phyloP scores from a whole-genome alignment of 768 basidiomycete genomes.

The Dictyophora rubrovolvata region DNA sequence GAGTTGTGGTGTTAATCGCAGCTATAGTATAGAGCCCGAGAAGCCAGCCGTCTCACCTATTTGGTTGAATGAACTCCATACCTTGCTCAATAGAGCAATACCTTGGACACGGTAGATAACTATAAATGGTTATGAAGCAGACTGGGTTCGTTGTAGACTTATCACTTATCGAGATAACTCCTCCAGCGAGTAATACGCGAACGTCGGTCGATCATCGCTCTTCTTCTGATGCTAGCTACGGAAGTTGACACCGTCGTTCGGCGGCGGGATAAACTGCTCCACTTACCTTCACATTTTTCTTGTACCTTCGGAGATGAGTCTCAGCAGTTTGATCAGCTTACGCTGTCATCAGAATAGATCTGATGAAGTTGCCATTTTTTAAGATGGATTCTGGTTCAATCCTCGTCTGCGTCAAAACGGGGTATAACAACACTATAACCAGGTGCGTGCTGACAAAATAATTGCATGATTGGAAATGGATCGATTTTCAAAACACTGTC shows the following conservation, averaged over 20 bases:
- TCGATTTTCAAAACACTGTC: too few relatives aligned
- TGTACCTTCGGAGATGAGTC: background rate
- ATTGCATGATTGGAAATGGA: too few relatives aligned
- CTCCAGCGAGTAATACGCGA: background rate
- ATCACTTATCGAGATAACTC: background rate
- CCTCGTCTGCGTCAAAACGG: too few relatives aligned
- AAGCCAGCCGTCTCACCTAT: background rate
- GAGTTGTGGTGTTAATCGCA: background rate
- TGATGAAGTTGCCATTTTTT: too few relatives aligned
- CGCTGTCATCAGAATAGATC: background rate
- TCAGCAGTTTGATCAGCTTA: background rate
- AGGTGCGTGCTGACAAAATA: too few relatives aligned
- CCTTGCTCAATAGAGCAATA: background rate
- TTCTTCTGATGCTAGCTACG: background rate
- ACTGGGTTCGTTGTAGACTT: background rate
- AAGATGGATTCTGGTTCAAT: too few relatives aligned
- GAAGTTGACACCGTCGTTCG: background rate
- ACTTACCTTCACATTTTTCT: background rate
- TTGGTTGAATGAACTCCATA: background rate
- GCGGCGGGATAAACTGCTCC: background rate
- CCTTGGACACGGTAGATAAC: background rate
- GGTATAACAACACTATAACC: too few relatives aligned
- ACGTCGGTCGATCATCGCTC: background rate
- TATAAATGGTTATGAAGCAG: background rate
- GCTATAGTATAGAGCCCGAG: background rate